Conservation (phyloP, 1,139 yeast species). For the Geotrichum restrictum region DNA sequence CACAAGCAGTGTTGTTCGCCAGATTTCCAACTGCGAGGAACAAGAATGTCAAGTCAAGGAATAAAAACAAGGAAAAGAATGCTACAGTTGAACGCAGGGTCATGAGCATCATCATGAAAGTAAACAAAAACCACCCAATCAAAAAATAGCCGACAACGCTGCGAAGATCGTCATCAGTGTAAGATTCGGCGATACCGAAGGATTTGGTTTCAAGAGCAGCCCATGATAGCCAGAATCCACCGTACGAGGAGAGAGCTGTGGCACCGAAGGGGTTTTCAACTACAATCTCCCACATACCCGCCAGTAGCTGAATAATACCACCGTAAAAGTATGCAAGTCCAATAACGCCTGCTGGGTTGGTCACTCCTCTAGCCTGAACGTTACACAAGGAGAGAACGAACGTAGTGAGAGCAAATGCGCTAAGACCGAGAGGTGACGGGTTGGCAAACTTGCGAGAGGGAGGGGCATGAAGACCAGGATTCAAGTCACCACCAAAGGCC, state of each 20-base stretch:
- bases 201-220: conserved; percentile 67
- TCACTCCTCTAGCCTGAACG: conserved; percentile 55
- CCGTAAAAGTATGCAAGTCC: conserved; percentile 85
- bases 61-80: conserved; percentile 63
- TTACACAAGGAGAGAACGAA: conserved; percentile 68
- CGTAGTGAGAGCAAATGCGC: conserved; percentile 79
- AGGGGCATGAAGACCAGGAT: conserved; percentile 58
- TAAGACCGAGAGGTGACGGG: conserved; percentile 85
- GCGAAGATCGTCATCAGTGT: conserved; percentile 41
- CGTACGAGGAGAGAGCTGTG: conserved; percentile 71
- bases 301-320: conserved; percentile 67
- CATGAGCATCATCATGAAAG: conserved; percentile 59
- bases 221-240: conserved; percentile 80
- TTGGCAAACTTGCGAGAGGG: conserved; percentile 72
- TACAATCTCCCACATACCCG: conserved; percentile 71
- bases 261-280: conserved; percentile 85
- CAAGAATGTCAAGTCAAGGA: conserved; percentile 62
- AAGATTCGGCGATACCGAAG: conserved; percentile 70
- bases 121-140: conserved; percentile 74
- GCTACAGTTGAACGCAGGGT: conserved; percentile 81
- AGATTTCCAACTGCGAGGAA: conserved; percentile 61
- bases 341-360: conserved; percentile 51
- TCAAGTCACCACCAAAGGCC: conserved; percentile 68
- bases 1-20: conserved; percentile 35
- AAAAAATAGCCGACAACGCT: conserved; percentile 72